Evolutionary conservation across 1,284 basidiomycete genomes (phyloP), one percentile per base, ranked within the genome.

Genomic region (Cryptococcus sp.): DNA sequence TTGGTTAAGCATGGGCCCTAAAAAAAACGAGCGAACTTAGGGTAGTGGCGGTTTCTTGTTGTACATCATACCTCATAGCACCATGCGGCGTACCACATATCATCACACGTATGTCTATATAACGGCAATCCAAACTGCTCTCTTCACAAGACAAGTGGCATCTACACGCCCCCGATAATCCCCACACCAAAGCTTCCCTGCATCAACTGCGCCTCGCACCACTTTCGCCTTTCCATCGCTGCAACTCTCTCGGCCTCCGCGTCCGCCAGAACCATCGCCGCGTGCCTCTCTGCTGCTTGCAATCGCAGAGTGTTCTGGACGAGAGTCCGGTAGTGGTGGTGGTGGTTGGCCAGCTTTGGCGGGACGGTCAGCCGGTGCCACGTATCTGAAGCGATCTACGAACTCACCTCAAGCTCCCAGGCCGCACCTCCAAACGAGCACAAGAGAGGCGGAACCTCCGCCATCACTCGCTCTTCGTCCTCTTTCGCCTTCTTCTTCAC

Each of bases 221-320:
- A 62, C 50, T 60, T 62, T 36, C 70, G 57, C 46, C 73, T 58
- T 50, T 74, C 72, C 4, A 44, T 56, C 1, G 69, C 73, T 1
- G 69, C 67, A 2, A 60, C 37, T 7, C 69, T 52, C 53, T 76
- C 72, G 20, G 68, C 68, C 60, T 76, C 73, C 0, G 71, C 73
- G 53, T 76, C 72, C 5, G 71, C 68, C 12, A 74, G 49, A 0
- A 70, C 57, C 13, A 66, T 66, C 3, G 64, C 61, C 0, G 70
- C 70, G 23, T 70, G 62, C 18, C 71, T 50, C 40, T 59, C 46
- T 4, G 61, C 59, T 3, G 68, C 55, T 49, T 69, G 65, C 2
- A 67, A 57, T 6, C 64, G 61, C 12, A 65, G 46, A 1, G 65
- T 66, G 4, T 52, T 45, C 23, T 62, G 53, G 9, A 62, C 53